Evolutionary conservation across 305 asterid genomes (phyloP), one percentile per base, ranked within the genome.

Genomic region (Ajuga reptans): DNA sequence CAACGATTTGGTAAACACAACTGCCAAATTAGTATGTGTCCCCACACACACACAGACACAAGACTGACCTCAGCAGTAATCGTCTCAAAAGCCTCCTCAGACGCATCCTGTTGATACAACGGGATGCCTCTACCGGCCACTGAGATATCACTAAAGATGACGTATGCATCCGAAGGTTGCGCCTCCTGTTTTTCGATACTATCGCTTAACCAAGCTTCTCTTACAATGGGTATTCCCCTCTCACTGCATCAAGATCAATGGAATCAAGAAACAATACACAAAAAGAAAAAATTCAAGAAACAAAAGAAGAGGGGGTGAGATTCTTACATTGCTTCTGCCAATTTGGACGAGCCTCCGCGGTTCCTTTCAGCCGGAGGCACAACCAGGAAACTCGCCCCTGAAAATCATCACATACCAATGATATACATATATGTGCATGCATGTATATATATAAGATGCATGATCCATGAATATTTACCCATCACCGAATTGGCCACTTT

Each of bases 251-350:
- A 67, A 18, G 1, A 39, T 11, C 24, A 10, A 27, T 1, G 42
- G 4, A 4, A 9, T 2, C 37, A 24, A 58, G 11, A 24, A 31
- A 9, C n/a, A 7, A 39, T 39, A 39, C 11, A 31, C 29, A 33
- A 10, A 36, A 60, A 36, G 1, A 0, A 1, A n/a, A 8, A 5
- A 16, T 1, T 37, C 29, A 37, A 0, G 17, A 54, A 15, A 10
- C 14, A 24, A 57, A 2, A n/a, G 11, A 10, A 49, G 21, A 33
- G 7, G 11, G 4, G 16, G 11, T 0, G 12, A n/a, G 5, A 18
- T 49, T 72, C 93, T 69, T 79, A 90, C 98, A 89, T 41, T 31
- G 92, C 98, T 77, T 93, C 97, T 3, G 89, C 84, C 74, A 90
- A 49, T 72, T 88, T 88, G 11, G 83, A 76, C 0, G 95, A 87